Evolutionary conservation across 2,329 filamentous ascomycete species (phyloP).

Genomic region (Beauveria medogensis): DNA sequence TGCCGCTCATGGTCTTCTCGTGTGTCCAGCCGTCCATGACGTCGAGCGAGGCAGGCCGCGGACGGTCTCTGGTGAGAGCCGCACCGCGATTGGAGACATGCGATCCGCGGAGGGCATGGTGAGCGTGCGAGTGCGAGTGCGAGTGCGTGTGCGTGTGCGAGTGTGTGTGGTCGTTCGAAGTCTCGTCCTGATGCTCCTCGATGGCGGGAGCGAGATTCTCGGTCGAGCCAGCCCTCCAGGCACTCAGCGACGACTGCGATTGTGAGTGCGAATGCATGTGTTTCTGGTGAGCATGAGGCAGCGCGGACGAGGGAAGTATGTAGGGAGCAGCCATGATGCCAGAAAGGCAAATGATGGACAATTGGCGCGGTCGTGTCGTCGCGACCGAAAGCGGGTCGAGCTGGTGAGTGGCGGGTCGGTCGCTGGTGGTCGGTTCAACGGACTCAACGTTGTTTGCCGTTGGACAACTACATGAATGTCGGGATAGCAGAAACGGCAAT

Average conservation of each 20-base stretch:
- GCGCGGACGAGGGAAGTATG: constrained; percentile 41
- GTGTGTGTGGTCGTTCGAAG: constrained; percentile 21
- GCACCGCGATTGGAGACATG: constrained; percentile 23
- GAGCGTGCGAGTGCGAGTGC: constrained; percentile 17
- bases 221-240: constrained; percentile 27
- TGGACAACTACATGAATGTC: neutral
- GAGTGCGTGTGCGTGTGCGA: constrained; percentile 15
- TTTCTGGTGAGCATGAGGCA: constrained; percentile 40
- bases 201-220: constrained; percentile 23
- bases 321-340: constrained; percentile 43
- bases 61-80: constrained; percentile 23
- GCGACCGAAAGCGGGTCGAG: constrained; percentile 9
- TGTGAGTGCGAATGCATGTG: constrained; percentile 32
- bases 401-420: constrained; percentile 4
- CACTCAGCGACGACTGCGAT: constrained; percentile 32
- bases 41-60: constrained; percentile 24
- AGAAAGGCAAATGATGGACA: neutral
- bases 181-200: constrained; percentile 23
- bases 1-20: constrained; percentile 32
- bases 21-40: constrained; percentile 33
- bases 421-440: neutral
- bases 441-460: neutral
- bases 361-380: constrained; percentile 9
- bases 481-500: neutral
- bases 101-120: constrained; percentile 23